Evolutionary conservation across 2,329 filamentous ascomycete genomes (phyloP), one percentile per base, ranked within the genome.

Genomic region (Diaporthe capsici): DNA sequence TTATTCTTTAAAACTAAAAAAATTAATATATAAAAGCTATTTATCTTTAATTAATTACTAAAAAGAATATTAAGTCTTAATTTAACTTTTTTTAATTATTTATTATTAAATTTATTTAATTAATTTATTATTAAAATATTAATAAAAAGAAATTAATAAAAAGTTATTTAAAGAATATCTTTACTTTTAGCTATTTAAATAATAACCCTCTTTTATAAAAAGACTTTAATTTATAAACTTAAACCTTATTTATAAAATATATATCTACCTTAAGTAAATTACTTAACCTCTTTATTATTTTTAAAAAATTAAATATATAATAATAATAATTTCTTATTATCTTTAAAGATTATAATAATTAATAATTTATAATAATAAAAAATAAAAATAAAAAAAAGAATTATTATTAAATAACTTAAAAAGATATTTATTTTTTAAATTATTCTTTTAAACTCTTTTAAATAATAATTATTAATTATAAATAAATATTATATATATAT

Each of bases 371-470:
- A 13, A 28, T 55, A 6, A 28, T 28, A 28, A 55, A 55, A 17
- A 55, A 55, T 3, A 7, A 10, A 55, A 55, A 55, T 55, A 55
- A 7, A 28, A 15, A 15, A 55, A 28, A 28, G 13, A 28, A 53
- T 53, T 3, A 13, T 12, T 28, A 53, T 53, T 53, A 28, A 53
- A 5, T 53, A 53, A 4, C 9, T 53, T 31, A 31, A 53, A 53
- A 53, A 2, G n/a, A 12, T 28, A 13, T 55, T 28, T 22, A 7
- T 55, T 28, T 15, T 17, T 13, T 28, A 13, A 55, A 55, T 55
- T 10, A 37, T 2, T 2, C 8, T 10, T 1, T n/a, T 49, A 8
- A 17, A 49, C 1, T 1, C 0, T 10, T 51, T 12, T 12, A 25
- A 51, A 2, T 51, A 25, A 9, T 4, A 4, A 2, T 6, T 55